phyloP scores from a whole-genome alignment of 768 basidiomycete genomes.

The Termitomyces sp. region DNA sequence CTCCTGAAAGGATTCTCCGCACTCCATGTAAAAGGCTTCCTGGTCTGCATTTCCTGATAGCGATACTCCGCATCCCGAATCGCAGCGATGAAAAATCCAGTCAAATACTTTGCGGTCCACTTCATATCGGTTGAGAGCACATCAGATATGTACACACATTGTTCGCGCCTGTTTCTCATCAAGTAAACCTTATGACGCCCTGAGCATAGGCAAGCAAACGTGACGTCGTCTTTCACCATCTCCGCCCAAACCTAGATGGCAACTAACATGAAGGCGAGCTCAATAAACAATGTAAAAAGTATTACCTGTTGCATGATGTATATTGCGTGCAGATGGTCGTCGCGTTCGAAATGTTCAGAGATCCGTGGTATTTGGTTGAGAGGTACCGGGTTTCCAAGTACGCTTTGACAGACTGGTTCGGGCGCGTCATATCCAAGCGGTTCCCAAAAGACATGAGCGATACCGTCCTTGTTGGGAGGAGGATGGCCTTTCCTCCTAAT shows the following conservation, averaged over 20 bases:
- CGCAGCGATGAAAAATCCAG: neutral
- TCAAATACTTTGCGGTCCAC: neutral
- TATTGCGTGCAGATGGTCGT: neutral
- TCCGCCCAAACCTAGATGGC: neutral
- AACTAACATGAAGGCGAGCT: neutral
- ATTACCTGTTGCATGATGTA: neutral
- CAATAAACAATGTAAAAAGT: neutral
- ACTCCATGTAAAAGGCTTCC: neutral
- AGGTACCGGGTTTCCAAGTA: neutral
- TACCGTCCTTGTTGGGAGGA: neutral
- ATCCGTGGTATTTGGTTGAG: neutral
- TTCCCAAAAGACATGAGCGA: neutral
- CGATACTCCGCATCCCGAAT: neutral
- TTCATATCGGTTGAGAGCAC: neutral
- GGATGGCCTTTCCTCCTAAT: neutral
- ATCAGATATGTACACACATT: neutral
- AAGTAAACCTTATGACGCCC: neutral
- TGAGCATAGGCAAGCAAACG: neutral
- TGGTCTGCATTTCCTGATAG: neutral
- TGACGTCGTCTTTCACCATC: neutral
- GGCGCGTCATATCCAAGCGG: neutral
- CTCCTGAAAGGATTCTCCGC: neutral
- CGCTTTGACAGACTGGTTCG: neutral
- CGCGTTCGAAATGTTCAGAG: neutral
- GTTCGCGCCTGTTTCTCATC: neutral